Evolutionary conservation across 2,329 filamentous ascomycete species (phyloP), one percentile per base, ranked within the genome.

Genomic region (Mycosphaerella sp.): DNA sequence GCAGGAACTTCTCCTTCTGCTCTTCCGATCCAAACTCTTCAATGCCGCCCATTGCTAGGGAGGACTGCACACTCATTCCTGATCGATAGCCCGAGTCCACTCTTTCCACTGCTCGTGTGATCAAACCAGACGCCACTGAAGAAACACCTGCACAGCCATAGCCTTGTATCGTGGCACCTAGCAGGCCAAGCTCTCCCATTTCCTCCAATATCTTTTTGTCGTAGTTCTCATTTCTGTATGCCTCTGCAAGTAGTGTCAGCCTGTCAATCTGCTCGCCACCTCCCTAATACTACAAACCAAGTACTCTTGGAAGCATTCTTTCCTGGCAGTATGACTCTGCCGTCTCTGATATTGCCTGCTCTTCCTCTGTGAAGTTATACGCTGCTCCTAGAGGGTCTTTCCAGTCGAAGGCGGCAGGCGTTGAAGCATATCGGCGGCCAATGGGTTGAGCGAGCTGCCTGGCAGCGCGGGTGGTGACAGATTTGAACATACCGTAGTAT

Each of bases 251-350:
- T 27, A 7, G 0, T 13, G 28, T 47, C 48, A 48, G 49, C 44
- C 16, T 25, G 6, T 5, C 21, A 25, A 4, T 25, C 21, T 2
- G 7, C 36, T 2, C 6, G 14, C n/a, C 45, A 17, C 25, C 3
- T n/a, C 14, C 37, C 10, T 27, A 16, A 21, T 2, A 14, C 37
- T 27, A 7, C 30, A 16, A 25, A 95, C 90, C 85, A 53, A 96
- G 77, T 44, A 98, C 86, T 58, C 91, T 79, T 44, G 93, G 93
- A 37, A 87, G 75, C 73, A 98, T 77, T 54, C 81, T 81, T 68
- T 97, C 90, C 70, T 97, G 91, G 68, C 90, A 97, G 66, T 97
- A 98, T 55, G 87, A 80, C 70, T 95, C 87, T 30, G 91, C 91
- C 5, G 89, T 95, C 63, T 96, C 89, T 37, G 86, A 79, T 59